Evolutionary conservation across 257 asterid species (phyloP).

Genomic region (Scutellaria minor): DNA sequence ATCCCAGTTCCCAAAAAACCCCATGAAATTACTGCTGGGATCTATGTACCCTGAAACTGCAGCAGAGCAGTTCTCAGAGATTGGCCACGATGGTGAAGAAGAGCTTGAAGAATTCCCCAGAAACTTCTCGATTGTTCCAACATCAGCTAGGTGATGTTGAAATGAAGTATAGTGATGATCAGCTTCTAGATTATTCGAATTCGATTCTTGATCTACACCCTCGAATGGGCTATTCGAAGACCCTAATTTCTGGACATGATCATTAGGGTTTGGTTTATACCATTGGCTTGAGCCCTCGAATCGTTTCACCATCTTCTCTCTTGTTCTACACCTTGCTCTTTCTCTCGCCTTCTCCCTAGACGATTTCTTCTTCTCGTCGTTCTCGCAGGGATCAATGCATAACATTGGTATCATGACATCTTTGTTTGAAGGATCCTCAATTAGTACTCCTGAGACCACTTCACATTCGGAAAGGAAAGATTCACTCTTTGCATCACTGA

Average conservation of each 20-base stretch:
- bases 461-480: slow-evolving; percentile 56
- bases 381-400: neutral
- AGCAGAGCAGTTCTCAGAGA: slow-evolving; percentile 30
- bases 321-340: slow-evolving; percentile 57
- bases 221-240: slow-evolving; percentile 36
- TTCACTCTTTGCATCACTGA: slow-evolving; percentile 41
- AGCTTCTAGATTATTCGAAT: neutral
- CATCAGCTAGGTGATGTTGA: slow-evolving; percentile 44
- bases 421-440: slow-evolving; percentile 37
- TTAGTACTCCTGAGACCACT: slow-evolving; percentile 35
- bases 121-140: slow-evolving; percentile 51
- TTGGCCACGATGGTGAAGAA: slow-evolving; percentile 32
- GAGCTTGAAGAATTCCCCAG: slow-evolving; percentile 39
- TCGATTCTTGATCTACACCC: slow-evolving; percentile 36
- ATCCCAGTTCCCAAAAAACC: slow-evolving; percentile 53
- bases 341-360: slow-evolving; percentile 65
- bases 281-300: neutral
- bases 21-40: slow-evolving; percentile 41
- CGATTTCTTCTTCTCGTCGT: slow-evolving; percentile 2
- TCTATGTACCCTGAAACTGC: slow-evolving; percentile 32
- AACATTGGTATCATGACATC: slow-evolving; percentile 5
- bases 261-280: slow-evolving; percentile 41
- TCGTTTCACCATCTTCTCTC: slow-evolving; percentile 52
- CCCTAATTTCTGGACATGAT: slow-evolving; percentile 37
- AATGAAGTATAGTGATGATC: neutral